Evolutionary conservation across 352 stramenopile species (phyloP), one percentile per base, ranked within the genome.

Genomic region (Phytophthora capsici): DNA sequence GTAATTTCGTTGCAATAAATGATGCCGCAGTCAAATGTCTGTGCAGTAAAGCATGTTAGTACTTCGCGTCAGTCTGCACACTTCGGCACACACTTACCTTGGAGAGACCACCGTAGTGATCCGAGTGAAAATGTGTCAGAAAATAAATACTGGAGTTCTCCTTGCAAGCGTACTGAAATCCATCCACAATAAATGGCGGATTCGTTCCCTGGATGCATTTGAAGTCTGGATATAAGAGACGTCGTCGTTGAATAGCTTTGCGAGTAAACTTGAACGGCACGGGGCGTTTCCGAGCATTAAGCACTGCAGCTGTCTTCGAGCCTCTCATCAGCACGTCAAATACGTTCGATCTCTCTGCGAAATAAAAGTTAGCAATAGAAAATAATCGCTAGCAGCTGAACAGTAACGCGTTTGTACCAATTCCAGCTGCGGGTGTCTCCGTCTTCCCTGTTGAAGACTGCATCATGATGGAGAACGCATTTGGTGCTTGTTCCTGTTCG

Each of bases 1-100:
- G 96, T 99, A 23, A 95, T 75, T 30, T 95, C 69, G 46, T 93
- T 98, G 75, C 97, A 99, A 70, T 98, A 99, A 57, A 99, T 98
- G 20, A 94, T 90, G 5, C 96, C 97, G 23, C 76, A 88, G 62
- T 95, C 81, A 72, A 98, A 99, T 40, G 69, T 66, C 82, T 90
- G 37, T 3, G 23, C 25, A 41, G 6, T 28, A 23, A 49, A 32
- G 32, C 25, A 36, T 7, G 13, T 32, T 5, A 34, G 8, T 44
- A 34, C 16, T 23, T 8, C 3, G 34, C 13, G 7, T 55, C 10
- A 56, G 22, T 14, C 19, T 41, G 14, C 36, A 41, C 36, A 41
- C 10, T 26, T 49, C 63, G 51, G 22, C 37, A 38, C 17, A 10
- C 3, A 56, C 44, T 51, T 37, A 89, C 75, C 57, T 89, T 92